Evolutionary conservation across 441 rosid species (phyloP).

Genomic region (Raphanus hybrid): DNA sequence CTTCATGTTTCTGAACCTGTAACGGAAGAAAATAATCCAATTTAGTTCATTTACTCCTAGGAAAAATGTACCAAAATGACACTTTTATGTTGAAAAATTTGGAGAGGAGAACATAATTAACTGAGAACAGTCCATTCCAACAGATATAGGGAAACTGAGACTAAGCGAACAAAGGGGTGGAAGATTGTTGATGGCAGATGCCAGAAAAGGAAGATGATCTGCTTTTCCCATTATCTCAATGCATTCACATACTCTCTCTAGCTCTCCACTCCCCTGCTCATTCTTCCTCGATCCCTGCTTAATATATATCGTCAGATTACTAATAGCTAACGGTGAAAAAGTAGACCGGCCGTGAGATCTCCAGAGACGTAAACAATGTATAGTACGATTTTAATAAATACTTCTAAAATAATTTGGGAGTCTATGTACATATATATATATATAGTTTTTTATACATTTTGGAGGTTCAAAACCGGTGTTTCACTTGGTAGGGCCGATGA

Average conservation of each 20-base stretch:
- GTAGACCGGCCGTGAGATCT: neutral
- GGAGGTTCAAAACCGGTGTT: too few relatives aligned
- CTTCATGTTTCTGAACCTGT: conserved; percentile 34
- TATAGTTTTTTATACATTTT: too few relatives aligned
- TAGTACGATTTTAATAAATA: neutral
- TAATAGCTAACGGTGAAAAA: neutral
- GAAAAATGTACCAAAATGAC: conserved; percentile 3
- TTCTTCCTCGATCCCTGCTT: conserved; percentile 4
- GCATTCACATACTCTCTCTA: conserved; percentile 50
- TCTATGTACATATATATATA: neutral
- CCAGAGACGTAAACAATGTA: neutral
- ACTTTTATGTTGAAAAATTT: conserved; percentile 3
- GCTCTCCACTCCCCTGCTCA: neutral
- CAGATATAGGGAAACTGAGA: conserved; percentile 46
- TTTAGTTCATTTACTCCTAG: neutral
- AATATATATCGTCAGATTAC: neutral
- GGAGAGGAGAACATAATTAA: conserved; percentile 26
- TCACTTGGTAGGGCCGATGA: neutral
- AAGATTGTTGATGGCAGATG: conserved; percentile 25
- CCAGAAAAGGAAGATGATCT: conserved; percentile 40
- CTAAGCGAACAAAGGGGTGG: conserved; percentile 37
- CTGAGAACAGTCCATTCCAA: conserved; percentile 43
- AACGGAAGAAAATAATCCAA: conserved; percentile 1
- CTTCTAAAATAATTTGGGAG: neutral
- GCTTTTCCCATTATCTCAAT: conserved; percentile 53